Base-by-base conservation (phyloP, 768 basidiomycete species). In the Podaxis sp. region DNA sequence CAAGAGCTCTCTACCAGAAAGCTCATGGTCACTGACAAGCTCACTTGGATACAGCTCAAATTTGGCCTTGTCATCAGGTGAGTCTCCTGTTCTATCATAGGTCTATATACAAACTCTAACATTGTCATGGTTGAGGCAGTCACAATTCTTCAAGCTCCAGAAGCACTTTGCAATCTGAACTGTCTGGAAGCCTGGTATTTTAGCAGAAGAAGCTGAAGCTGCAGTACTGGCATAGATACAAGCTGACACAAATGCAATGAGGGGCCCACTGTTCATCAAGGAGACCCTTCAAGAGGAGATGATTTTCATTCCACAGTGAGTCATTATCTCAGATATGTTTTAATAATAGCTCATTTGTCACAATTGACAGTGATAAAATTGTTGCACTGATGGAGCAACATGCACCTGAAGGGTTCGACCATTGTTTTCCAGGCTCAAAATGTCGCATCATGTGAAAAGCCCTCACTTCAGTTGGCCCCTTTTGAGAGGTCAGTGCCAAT, bases 401-500 rank as follows among this genome's bases (percentile, higher is more conserved):
- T 52, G 68, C 68, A 44, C 71, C 72, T 5, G 69, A 71, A n/a
- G 68, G 68, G 1, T 64, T 71, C 15, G 48, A 65, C 44, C 42
- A 52, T 12, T 63, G 68, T 9, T 70, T 67, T 44, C 72, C 72
- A 0, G 71, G 72, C 57, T 59, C 5, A 49, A 49, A 40, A 57
- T 64, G 7, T 55, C 57, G 17, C 26, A 65, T 68, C 30, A 55
- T n/a, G 8, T 64, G 69, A 22, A 62, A 59, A 11, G 49, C 57
- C 7, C 64, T 72, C 11, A 52, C 52, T 44, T 65, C 68, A 12
- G 56, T 70, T 26, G 70, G 72, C 0, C 67, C 68, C 1, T 68
- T 66, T 54, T 68, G 70, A 38, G 68, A 72, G 54, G 53, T 70
- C 22, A 68, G 70, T 59, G 65, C 68, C n/a, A 69, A 74, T 57